A percentile compares a stretch with the other conserved stretches of the same genome.
Conservation (phyloP, 2,329 filamentous ascomycete species). For the Boeremia exigua region DNA sequence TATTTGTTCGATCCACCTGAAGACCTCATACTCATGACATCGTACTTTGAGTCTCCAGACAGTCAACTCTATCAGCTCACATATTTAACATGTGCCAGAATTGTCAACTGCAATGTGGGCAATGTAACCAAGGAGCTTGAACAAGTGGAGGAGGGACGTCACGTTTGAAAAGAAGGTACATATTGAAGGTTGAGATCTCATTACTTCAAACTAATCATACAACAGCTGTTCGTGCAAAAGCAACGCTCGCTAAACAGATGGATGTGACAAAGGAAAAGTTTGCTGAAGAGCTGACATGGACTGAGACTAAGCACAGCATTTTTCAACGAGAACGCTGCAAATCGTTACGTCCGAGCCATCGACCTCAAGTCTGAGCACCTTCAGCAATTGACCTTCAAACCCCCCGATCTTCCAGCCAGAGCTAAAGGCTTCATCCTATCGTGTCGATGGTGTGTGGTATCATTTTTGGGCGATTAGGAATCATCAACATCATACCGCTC, state of each 20-base stretch:
- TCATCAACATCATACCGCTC: slow-evolving; percentile 19
- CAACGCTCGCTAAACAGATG: slow-evolving; percentile 8
- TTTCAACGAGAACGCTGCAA: slow-evolving; percentile 17
- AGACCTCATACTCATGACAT: no score
- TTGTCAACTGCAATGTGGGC: no score
- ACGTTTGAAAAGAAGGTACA: background rate
- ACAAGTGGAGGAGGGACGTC: background rate
- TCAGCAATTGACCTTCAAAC: slow-evolving; percentile 30
- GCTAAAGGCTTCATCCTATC: slow-evolving; percentile 21
- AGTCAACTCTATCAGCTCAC: no score
- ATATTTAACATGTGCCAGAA: no score
- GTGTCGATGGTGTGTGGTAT: slow-evolving; percentile 24
- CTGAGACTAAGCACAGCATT: slow-evolving; percentile 15
- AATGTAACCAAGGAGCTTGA: no score
- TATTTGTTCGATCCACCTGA: no score
- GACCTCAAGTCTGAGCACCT: slow-evolving; percentile 8
- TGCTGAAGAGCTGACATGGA: slow-evolving; percentile 16
- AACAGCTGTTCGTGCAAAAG: slow-evolving; percentile 12
- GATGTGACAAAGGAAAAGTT: slow-evolving; percentile 25
- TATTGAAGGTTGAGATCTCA: slow-evolving; percentile 9
- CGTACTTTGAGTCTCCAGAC: no score
- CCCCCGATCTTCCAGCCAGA: slow-evolving; percentile 41
- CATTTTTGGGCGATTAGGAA: slow-evolving; percentile 23
- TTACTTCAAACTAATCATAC: slow-evolving; percentile 26
- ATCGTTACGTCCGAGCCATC: slow-evolving; percentile 12